phyloP scores from a whole-genome alignment of 495 filamentous ascomycete genomes.

The Penicillium dipodomyicola region DNA sequence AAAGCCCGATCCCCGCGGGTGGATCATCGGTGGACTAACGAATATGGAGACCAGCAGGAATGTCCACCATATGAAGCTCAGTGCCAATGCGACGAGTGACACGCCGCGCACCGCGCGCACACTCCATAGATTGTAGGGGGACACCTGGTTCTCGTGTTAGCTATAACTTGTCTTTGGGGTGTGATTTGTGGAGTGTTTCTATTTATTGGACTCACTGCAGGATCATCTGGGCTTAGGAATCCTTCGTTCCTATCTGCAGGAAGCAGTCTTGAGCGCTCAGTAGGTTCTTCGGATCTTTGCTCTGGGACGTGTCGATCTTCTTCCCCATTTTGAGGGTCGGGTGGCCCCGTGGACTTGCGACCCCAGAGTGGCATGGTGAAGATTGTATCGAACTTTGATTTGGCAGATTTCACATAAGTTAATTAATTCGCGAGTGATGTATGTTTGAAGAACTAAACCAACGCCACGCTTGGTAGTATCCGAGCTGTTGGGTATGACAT shows the following conservation, averaged over 20 bases:
- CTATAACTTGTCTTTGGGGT: not conserved
- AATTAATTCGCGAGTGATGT: not conserved
- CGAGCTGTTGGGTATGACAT: not conserved
- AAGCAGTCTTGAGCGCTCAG: slow-evolving; percentile 75
- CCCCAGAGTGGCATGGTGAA: slow-evolving; percentile 50
- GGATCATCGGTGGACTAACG: slow-evolving; percentile 79
- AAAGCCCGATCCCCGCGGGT: slow-evolving; percentile 86
- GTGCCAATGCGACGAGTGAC: slow-evolving; percentile 66
- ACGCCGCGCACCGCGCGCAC: slow-evolving; percentile 74
- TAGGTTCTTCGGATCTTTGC: slow-evolving; percentile 36
- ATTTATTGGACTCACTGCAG: slow-evolving; percentile 60
- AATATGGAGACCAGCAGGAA: slow-evolving; percentile 82
- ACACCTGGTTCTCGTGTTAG: slow-evolving; percentile 56
- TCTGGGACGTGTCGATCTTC: slow-evolving; percentile 17
- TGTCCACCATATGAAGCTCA: slow-evolving; percentile 89
- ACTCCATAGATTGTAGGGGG: slow-evolving; percentile 92
- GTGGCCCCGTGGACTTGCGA: slow-evolving; percentile 21
- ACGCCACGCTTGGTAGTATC: not conserved
- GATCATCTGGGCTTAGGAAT: slow-evolving; percentile 89
- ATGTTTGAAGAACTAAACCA: not conserved
- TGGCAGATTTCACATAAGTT: not conserved
- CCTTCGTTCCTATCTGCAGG: slow-evolving; percentile 55
- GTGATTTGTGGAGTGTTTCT: not conserved
- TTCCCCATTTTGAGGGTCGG: slow-evolving; percentile 21
- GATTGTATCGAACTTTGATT: not conserved